Evolutionary conservation across 148 eudicot genomes (phyloP), one percentile per base, ranked within the genome.

Genomic region (Camellia sinensis): DNA sequence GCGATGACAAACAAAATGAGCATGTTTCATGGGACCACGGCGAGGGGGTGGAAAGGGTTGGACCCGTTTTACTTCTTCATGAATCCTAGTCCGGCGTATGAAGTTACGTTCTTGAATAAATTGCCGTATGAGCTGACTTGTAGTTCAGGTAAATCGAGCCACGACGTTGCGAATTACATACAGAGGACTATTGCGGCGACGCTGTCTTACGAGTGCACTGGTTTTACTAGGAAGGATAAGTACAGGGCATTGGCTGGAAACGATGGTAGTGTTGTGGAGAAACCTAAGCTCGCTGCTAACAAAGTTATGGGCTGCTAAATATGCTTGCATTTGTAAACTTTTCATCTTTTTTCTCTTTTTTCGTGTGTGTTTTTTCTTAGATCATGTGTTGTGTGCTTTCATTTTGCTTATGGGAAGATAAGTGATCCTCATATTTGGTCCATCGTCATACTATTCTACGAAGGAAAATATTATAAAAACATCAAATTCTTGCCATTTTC

Each of bases 61-160:
- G 81, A 79, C 45, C 69, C 81, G 2, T 79, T 79, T 44, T 79
- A 71, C 70, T 79, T 79, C 70, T 79, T 79, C 29, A 79, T 79
- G 81, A 79, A 79, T 75, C 70, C 76, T 60, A 68, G 65, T 41
- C 81, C 81, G 13, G 65, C 81, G 1, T 79, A 79, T 48, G 76
- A 79, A 62, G 61, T 79, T 2, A 79, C 81, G 5, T 79, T 79
- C 17, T 62, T 79, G 67, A 79, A 54, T 19, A 79, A 71, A 18
- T 15, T 79, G 66, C 81, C 81, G 0, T 19, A 13, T 0, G 81
- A 61, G 41, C 21, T 79, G 54, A 79, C 81, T 11, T 79, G 76
- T 11, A 7, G 67, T 22, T 70, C 44, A n/a, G 81, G 81, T 5
- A 79, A 79, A 11, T 60, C 81, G 37, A 79, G 81, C 61, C 53